Evolutionary conservation across 139 green algal species (phyloP).

Genomic region (Auxenochlorella pyrenoidosa): DNA sequence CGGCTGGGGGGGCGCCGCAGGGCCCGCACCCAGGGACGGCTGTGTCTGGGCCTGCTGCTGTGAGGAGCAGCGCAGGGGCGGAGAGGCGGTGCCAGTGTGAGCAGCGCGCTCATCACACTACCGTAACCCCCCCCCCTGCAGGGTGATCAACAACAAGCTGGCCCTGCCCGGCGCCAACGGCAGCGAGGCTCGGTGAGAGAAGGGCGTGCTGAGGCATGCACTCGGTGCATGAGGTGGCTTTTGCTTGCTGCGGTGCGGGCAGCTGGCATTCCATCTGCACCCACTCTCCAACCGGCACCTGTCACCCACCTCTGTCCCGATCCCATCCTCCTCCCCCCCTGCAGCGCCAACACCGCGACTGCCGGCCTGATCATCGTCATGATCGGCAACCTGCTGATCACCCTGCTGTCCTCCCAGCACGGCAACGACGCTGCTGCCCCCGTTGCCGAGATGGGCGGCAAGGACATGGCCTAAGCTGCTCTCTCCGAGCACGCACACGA

Average conservation of each 20-base stretch:
- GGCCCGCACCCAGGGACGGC: neutral
- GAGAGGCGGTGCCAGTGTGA: too few species aligned
- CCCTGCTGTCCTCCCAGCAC: neutral
- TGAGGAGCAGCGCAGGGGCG: neutral
- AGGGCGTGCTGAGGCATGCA: too few species aligned
- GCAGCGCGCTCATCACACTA: too few species aligned
- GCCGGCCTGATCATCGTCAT: conserved; percentile 4
- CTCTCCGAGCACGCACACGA: too few species aligned
- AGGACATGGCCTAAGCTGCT: conserved; percentile 7
- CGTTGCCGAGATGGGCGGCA: neutral
- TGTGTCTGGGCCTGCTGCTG: neutral
- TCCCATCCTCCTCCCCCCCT: too few species aligned
- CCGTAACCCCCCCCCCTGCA: neutral
- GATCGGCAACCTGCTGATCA: neutral
- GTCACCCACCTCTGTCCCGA: too few species aligned
- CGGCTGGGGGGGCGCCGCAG: neutral
- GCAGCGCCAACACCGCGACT: neutral
- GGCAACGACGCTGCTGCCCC: neutral
- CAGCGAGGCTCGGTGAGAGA: neutral
- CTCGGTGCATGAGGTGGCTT: too few species aligned
- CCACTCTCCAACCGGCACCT: too few species aligned
- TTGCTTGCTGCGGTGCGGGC: too few species aligned
- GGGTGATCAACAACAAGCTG: neutral
- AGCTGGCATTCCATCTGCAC: too few species aligned
- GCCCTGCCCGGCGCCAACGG: conserved; percentile 18